Base-by-base conservation (phyloP, 2,329 filamentous ascomycete species). In the Diaporthe citrichinensis region DNA sequence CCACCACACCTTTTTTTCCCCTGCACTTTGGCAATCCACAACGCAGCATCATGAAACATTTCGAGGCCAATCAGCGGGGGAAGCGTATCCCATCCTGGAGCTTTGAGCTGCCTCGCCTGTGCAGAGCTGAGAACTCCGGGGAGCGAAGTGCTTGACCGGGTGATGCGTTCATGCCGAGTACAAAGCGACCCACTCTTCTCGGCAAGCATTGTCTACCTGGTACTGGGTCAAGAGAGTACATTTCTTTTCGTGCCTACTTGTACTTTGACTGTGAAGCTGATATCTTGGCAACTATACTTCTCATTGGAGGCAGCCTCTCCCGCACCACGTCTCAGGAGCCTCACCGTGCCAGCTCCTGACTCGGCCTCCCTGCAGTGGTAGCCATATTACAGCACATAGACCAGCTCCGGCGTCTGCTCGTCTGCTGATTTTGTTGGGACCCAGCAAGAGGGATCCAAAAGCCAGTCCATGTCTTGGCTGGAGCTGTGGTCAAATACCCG, bases 301-400 rank as follows among this genome's bases (percentile, higher is more conserved):
- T 68, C 62, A 68, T 68, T 68, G 65, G 65, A 68, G 65, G 31
- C 65, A 68, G 46, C 46, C 17, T 53, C 65, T 39, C 65, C 65
- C 25, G 46, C 65, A 12, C 46, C 4, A 31, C 46, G 65, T 53
- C 65, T 68, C 65, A 53, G 46, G 46, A 53, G 65, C 65, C 65
- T 68, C 65, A 68, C 65, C 20, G 65, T 51, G 65, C 49, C 46
- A 53, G 65, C 65, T 68, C 65, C 65, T 68, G 65, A 68, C 65
- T 68, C 65, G 46, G 65, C 65, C 44, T 68, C 65, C 65, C 65
- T 68, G 65, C 65, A 53, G 46, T 28, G 28, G 65, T n/a, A 58
- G 41, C 44, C 28, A 51, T 46, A 12, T 28, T 15, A 39, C 31
- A 39, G 28, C 62, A 53, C 46, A 49, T 67, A 4, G 39, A 62